These are phyloP conservation scores for Leptodontidium sp. DNA, from an alignment of 2,329 filamentous ascomycete species.

Conservation along the genomic window DNA sequence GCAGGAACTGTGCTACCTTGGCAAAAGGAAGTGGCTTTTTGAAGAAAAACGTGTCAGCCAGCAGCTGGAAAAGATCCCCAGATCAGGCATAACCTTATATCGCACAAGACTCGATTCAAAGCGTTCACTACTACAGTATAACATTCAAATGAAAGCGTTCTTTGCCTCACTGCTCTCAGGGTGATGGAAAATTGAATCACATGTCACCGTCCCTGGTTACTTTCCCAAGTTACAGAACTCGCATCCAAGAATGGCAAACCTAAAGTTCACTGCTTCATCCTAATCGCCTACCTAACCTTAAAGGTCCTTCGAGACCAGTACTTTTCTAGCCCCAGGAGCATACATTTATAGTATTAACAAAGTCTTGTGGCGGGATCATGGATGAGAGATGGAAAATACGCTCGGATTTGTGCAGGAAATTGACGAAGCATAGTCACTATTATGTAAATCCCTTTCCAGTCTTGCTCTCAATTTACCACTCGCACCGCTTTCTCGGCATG, in stretches of 20 bases:
- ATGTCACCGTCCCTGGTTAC: background rate
- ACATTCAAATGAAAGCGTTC: background rate
- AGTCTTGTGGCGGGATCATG: background rate
- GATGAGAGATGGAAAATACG: background rate
- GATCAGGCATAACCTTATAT: background rate
- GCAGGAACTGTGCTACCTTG: constrained; percentile 10
- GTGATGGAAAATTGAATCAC: background rate
- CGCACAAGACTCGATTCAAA: background rate
- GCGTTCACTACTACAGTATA: background rate
- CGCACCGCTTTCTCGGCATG: background rate
- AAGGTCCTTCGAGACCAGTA: background rate
- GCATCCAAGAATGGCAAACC: background rate
- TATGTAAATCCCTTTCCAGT: no score
- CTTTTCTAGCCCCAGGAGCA: background rate
- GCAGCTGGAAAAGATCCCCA: background rate
- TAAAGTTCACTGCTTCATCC: background rate
- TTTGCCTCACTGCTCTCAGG: background rate
- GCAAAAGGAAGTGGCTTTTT: constrained; percentile 6
- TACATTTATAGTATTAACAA: background rate
- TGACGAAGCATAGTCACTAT: no score
- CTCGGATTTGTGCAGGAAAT: background rate
- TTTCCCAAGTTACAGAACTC: background rate
- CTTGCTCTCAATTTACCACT: background rate
- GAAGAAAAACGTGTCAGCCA: background rate
- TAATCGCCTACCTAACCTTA: background rate